Conservation (phyloP, 2,329 filamentous ascomycete species). For the Ploettnerulaceae sp. region DNA sequence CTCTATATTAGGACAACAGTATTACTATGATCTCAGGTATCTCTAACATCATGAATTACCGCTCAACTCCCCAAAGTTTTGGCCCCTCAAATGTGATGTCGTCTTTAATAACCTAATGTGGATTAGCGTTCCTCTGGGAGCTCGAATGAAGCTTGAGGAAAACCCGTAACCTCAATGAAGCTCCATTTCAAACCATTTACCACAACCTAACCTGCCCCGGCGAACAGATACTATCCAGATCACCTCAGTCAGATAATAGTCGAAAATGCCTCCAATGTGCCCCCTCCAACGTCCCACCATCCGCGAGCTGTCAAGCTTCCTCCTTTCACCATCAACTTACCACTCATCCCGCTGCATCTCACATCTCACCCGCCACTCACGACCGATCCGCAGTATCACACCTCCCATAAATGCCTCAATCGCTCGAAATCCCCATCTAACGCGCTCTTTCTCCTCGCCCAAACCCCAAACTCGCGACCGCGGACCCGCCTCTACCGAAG, state of each 20-base stretch:
- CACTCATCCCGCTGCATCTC: conserved; percentile 10
- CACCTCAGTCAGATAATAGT: neutral
- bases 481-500: conserved; percentile 55
- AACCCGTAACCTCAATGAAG: no score
- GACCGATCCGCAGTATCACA: neutral
- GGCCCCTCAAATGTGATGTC: neutral
- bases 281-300: conserved; percentile 25
- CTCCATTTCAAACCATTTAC: neutral
- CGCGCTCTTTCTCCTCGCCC: conserved; percentile 13
- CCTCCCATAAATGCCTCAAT: neutral
- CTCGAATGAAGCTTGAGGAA: neutral
- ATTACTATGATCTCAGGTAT: no score
- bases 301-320: conserved; percentile 23
- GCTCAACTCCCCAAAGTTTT: no score
- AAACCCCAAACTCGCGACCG: conserved; percentile 47
- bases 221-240: neutral
- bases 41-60: no score
- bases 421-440: neutral
- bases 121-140: neutral
- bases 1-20: no score
- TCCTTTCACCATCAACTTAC: conserved; percentile 20
- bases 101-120: neutral
- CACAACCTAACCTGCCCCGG: neutral
- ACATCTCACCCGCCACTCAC: conserved; percentile 5
- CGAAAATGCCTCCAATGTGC: conserved; percentile 22